Conservation (phyloP, 192 early-diverging fungal species). For the Radiomyces spectabilis region DNA sequence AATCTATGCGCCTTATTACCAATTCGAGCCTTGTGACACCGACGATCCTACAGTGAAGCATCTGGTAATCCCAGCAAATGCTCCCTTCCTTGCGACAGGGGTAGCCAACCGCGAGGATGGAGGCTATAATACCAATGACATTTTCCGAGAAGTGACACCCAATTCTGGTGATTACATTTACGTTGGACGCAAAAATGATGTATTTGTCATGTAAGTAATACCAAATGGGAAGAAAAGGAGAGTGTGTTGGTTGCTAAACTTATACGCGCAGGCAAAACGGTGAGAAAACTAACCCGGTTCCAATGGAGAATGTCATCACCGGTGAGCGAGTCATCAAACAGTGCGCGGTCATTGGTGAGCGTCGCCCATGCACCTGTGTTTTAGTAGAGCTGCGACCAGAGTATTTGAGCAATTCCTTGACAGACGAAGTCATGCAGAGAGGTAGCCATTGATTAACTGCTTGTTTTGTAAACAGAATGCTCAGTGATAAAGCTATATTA, state of each 20-base stretch:
- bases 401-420: not conserved
- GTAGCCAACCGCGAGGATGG: slow-evolving; percentile 12
- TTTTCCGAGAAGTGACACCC: not conserved
- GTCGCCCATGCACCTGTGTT: slow-evolving; percentile 6
- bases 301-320: slow-evolving; percentile 1
- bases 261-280: slow-evolving; percentile 11
- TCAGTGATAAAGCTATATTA: no score
- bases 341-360: slow-evolving; percentile 9
- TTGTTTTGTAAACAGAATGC: no score
- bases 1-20: not conserved
- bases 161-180: slow-evolving; percentile 8
- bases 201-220: slow-evolving; percentile 4
- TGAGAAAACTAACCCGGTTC: slow-evolving; percentile 28
- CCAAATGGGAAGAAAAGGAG: not conserved
- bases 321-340: slow-evolving; percentile 6
- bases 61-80: not conserved
- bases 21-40: not conserved
- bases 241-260: not conserved
- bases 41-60: slow-evolving; percentile 2
- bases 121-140: slow-evolving; percentile 16
- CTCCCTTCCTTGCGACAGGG: slow-evolving; percentile 7
- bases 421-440: slow-evolving; percentile 4
- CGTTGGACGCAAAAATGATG: slow-evolving; percentile 16
- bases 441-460: slow-evolving; percentile 5
- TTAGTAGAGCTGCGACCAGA: not conserved